Evolutionary conservation across 805 yeast genomes (phyloP), one percentile per base, ranked within the genome.

Genomic region (Ogataea kodamae): DNA sequence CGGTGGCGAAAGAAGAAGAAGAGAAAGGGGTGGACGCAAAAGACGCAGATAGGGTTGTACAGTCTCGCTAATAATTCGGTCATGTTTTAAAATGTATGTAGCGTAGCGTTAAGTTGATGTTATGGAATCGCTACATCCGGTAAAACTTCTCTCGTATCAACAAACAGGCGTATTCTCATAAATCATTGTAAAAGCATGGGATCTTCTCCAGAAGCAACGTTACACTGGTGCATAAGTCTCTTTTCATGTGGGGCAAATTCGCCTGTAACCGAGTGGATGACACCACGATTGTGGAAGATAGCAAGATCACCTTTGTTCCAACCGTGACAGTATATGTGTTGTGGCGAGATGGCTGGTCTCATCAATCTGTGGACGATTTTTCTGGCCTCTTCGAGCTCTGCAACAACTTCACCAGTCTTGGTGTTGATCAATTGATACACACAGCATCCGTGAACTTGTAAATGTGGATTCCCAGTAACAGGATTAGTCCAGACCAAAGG

Each of bases 401-500:
- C 67, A 9, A 67, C 66, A 8, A 73, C 75, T 21, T 76, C 76
- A 23, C 86, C 90, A 22, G 74, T 67, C 19, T 67, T 64, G 17
- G 67, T 65, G 49, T 74, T 63, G 28, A 67, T 55, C 48, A 86
- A 65, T 54, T 72, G 76, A 64, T 75, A 74, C 40, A 85, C 79
- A 61, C 95, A 86, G 56, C 95, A 84, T 4, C 94, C 95, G 54
- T 87, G 95, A 8, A 82, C 82, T 61, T 87, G 95, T 44, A 87
- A 68, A 51, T 84, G 95, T 37, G 79, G 92, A 46, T 81, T 71
- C 22, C 79, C 79, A 23, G 95, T 87, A 23, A 81, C 79, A 11
- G 95, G 95, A 56, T 87, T 87, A 5, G 94, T 86, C 96, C 96
- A 87, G 3, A 86, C 94, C 66, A 87, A 65, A 9, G 96, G 96